These are phyloP conservation scores for Saccharomycopsis selenospora DNA, from an alignment of 805 yeast genomes.

Conservation along the genomic window DNA sequence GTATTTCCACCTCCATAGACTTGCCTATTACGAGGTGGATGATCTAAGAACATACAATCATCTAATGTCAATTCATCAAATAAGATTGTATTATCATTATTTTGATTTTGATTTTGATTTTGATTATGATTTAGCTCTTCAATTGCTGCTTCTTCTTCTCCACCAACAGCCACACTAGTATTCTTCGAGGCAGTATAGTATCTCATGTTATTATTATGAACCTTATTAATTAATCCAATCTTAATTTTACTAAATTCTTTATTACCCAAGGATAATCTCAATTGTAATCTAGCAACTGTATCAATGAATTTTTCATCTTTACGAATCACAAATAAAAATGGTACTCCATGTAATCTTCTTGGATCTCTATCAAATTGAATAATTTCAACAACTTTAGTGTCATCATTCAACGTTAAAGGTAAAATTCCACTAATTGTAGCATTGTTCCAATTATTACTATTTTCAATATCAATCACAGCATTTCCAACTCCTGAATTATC, in stretches of 20 bases:
- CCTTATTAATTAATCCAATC: slow-evolving; percentile 44
- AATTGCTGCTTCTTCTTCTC: slow-evolving; percentile 28
- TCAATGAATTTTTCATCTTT: slow-evolving; percentile 59
- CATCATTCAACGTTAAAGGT: slow-evolving; percentile 18
- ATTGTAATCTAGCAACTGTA: slow-evolving; percentile 61
- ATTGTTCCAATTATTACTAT: too few species aligned
- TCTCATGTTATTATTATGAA: slow-evolving; percentile 19
- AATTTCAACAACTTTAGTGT: slow-evolving; percentile 50
- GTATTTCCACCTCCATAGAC: not conserved
- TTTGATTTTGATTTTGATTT: too few species aligned
- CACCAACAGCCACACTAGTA: slow-evolving; percentile 28
- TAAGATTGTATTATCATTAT: slow-evolving; percentile 47
- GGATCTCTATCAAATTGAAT: slow-evolving; percentile 72
- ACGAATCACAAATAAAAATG: slow-evolving; percentile 68
- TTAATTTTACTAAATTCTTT: slow-evolving; percentile 73
- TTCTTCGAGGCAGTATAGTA: slow-evolving; percentile 26
- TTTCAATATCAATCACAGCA: too few species aligned
- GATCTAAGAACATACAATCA: slow-evolving; percentile 72
- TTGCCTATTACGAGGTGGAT: slow-evolving; percentile 72
- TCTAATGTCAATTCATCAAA: slow-evolving; percentile 46
- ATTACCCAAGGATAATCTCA: slow-evolving; percentile 65
- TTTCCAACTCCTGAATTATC: too few species aligned
- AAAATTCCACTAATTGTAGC: slow-evolving; percentile 23
- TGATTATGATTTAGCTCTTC: not conserved
- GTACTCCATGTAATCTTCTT: slow-evolving; percentile 67